Evolutionary conservation across 176 grass and related monocot genomes (phyloP), one percentile per base, ranked within the genome.

Genomic region (Cocos nucifera): DNA sequence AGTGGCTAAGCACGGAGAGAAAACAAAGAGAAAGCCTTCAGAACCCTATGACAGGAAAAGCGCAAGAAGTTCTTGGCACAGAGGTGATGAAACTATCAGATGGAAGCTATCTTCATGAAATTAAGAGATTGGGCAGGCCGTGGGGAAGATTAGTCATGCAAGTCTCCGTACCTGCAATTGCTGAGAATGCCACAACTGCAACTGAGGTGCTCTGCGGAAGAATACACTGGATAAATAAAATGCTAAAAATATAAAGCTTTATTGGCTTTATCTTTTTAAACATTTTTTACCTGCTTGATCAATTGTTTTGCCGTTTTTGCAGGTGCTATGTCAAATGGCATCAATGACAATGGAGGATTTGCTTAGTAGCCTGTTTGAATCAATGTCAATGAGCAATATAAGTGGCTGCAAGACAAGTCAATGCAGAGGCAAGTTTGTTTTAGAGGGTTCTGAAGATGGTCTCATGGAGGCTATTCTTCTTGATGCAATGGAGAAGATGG

Each of bases 71-170:
- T 44, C 35, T 12, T 44, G 2, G 35, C 22, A 0, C 27, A 22
- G 26, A 66, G 14, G 58, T 59, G 7, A 49, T 19, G 74, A 82
- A 54, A 58, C 76, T 94, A 54, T 28, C 51, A 19, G 84, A 77
- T 23, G 74, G 80, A 0, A 76, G 81, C 66, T 88, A 82, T 58
- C 61, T 94, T 23, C 78, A 54, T 67, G 64, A 85, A 58, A 59
- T 88, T 30, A 68, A 28, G 17, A 67, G 17, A 51, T 49, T 67
- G 15, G 89, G 77, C 5, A 65, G 69, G 63, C 67, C 59, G 14
- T 84, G 77, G 89, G 78, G 65, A 35, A 54, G 80, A 12, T 64
- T 94, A 17, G 57, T 65, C 60, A 76, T 94, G 68, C 84, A 94
- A 54, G 59, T 88, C 19, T 82, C 89, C 1, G 44, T 7, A 12